These are phyloP conservation scores for Globisporangium spiculum DNA, from an alignment of 352 stramenopile species.

Conservation along the genomic window DNA sequence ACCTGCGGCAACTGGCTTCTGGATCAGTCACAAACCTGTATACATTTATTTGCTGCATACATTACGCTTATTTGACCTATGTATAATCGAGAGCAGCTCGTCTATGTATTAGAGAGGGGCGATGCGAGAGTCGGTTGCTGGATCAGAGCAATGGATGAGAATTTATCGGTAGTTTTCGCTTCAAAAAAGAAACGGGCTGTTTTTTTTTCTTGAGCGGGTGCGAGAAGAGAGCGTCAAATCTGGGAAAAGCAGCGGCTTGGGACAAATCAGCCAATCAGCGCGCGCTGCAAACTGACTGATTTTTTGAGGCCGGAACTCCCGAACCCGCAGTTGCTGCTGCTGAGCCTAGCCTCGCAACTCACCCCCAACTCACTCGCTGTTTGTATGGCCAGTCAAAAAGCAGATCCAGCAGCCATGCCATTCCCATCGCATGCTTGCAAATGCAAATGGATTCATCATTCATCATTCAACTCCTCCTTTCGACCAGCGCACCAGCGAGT, in stretches of 20 bases:
- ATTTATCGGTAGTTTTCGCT: background rate
- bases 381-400: background rate
- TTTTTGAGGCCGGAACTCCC: background rate
- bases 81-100: background rate
- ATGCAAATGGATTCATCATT: too few species aligned
- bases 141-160: background rate
- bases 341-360: too few species aligned
- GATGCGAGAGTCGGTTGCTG: background rate
- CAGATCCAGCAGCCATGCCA: too few species aligned
- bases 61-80: background rate
- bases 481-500: too few species aligned
- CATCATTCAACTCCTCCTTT: too few species aligned
- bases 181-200: slow-evolving; percentile 2
- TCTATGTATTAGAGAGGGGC: background rate
- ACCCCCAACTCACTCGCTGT: background rate
- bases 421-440: too few species aligned
- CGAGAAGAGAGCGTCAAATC: slow-evolving; percentile 1
- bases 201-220: background rate
- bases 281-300: background rate
- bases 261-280: background rate
- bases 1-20: background rate
- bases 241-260: background rate
- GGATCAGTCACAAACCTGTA: background rate
- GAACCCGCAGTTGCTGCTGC: background rate
- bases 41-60: background rate